phyloP scores from a whole-genome alignment of 176 grass and related monocot genomes.

The Guadua angustifolia region DNA sequence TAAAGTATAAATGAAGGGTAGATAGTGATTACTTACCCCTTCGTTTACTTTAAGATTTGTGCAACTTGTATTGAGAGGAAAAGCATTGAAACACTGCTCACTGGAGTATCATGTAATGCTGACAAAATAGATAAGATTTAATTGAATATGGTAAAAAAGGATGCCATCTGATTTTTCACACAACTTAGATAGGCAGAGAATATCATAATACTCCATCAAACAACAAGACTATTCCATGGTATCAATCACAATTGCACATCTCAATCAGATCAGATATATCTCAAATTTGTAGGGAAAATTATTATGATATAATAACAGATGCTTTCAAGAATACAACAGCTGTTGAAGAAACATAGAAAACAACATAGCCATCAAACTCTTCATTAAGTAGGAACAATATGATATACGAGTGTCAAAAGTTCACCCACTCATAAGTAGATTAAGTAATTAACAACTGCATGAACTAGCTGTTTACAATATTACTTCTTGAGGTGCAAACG shows the following conservation, averaged over 20 bases:
- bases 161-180: conserved; percentile 2
- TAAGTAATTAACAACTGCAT: conserved; percentile 4
- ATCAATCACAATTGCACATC: conserved; percentile 17
- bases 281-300: background rate
- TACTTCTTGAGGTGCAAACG: conserved; percentile 2
- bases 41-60: too few species aligned
- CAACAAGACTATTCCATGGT: conserved; percentile 32
- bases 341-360: conserved; percentile 20
- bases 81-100: too few species aligned
- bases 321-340: conserved; percentile 25
- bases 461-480: conserved; percentile 17
- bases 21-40: too few species aligned
- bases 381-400: conserved; percentile 17
- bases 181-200: background rate
- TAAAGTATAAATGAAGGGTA: too few species aligned
- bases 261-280: conserved; percentile 11
- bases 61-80: too few species aligned
- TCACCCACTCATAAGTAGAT: background rate
- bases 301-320: conserved; percentile 13
- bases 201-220: conserved; percentile 15
- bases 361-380: background rate
- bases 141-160: conserved; percentile 17
- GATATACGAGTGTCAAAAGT: background rate
- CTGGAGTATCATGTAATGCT: background rate
- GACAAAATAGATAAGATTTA: background rate